Conservation (phyloP, 345 rosid species). For the Gossypium raimondii region DNA sequence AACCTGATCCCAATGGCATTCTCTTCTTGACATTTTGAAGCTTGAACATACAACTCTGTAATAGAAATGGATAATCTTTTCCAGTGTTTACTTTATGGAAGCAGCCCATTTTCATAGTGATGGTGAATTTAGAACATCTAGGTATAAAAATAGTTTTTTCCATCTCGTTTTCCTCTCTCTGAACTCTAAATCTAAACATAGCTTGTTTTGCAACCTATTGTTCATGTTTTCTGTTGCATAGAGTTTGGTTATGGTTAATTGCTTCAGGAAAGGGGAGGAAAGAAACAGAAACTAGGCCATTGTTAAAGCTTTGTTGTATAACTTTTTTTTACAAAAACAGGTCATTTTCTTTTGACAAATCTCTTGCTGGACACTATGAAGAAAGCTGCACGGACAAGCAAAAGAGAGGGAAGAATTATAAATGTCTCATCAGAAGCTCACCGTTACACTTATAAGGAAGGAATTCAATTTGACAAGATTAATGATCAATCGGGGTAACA, state of each 20-base stretch:
- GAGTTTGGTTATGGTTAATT: constrained; percentile 1
- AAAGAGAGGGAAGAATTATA: constrained; percentile 67
- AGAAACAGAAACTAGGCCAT: neutral
- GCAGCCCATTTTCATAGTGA: neutral
- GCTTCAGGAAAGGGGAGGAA: neutral
- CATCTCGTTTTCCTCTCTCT: neutral
- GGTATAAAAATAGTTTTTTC: neutral
- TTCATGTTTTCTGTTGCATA: neutral
- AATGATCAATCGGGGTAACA: constrained; percentile 58
- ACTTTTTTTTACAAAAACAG: constrained; percentile 29
- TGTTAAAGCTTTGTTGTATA: neutral
- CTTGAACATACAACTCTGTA: neutral
- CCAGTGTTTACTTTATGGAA: neutral
- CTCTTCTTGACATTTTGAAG: neutral
- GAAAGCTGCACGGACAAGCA: constrained; percentile 52
- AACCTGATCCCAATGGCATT: neutral
- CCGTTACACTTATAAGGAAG: constrained; percentile 45
- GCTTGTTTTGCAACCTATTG: neutral
- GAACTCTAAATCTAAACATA: neutral
- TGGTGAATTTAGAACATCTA: neutral
- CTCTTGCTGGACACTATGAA: constrained; percentile 73
- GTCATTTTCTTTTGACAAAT: constrained; percentile 69
- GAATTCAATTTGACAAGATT: constrained; percentile 58
- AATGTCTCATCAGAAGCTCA: constrained; percentile 69
- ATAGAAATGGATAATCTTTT: neutral